phyloP scores from a whole-genome alignment of 306 rosid species.

The Herpetospermum pedunculosum region DNA sequence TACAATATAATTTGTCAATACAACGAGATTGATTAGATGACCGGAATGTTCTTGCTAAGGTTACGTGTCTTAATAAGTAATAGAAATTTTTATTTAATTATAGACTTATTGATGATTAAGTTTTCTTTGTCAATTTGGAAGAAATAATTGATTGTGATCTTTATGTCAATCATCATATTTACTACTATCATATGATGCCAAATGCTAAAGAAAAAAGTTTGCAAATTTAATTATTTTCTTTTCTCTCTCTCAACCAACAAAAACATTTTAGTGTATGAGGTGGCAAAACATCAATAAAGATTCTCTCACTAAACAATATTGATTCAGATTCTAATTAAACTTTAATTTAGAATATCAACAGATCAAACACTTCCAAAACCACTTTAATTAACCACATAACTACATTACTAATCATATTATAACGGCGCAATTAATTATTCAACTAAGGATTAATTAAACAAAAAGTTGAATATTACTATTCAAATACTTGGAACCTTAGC shows the following conservation, averaged over 20 bases:
- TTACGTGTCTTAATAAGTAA: neutral
- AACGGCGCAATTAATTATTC: neutral
- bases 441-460: constrained; percentile 15
- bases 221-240: neutral
- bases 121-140: neutral
- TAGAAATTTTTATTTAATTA: no score
- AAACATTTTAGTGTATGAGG: neutral
- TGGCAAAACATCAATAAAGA: neutral
- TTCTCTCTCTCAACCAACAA: neutral
- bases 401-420: neutral
- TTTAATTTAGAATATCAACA: neutral
- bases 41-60: no score
- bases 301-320: neutral
- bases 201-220: neutral
- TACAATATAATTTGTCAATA: no score
- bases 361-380: neutral
- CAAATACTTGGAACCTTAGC: constrained; percentile 25
- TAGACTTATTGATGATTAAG: neutral
- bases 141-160: neutral
- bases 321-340: neutral
- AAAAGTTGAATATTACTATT: constrained; percentile 11
- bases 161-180: constrained; percentile 5
- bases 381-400: neutral
- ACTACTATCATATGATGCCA: neutral
- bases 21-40: no score